Evolutionary conservation across 108 stramenopile species (phyloP).

Genomic region (Cyclostephanos invisitatus): DNA sequence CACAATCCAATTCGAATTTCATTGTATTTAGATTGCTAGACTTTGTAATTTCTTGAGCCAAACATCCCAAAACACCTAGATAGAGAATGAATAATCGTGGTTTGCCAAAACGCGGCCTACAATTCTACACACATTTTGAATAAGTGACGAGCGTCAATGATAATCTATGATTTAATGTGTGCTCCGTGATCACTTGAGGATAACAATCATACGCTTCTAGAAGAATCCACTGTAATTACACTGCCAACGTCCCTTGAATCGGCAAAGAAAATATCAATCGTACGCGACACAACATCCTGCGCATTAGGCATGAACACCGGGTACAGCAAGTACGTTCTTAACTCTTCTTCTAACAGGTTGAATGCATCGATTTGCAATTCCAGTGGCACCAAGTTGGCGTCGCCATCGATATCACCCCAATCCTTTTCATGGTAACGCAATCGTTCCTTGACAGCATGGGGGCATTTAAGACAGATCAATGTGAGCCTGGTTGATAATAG

Average conservation of each 20-base stretch:
- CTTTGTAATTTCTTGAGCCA: no score
- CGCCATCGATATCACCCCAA: conserved; percentile 13
- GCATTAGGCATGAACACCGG: conserved; percentile 34
- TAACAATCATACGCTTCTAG: no score
- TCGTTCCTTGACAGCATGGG: conserved; percentile 29
- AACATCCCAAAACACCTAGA: no score
- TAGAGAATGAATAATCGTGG: no score
- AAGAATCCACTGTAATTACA: neutral
- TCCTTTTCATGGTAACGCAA: conserved; percentile 19
- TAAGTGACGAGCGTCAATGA: no score
- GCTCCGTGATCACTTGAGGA: no score
- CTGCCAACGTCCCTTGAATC: neutral
- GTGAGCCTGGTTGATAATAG: conserved; percentile 16
- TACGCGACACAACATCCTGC: conserved; percentile 12
- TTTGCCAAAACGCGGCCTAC: no score
- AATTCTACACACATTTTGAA: no score
- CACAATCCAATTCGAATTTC: no score
- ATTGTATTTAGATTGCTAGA: no score
- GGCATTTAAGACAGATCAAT: conserved; percentile 29
- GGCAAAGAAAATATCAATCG: conserved; percentile 35
- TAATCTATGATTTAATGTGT: no score
- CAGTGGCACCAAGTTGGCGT: conserved; percentile 12
- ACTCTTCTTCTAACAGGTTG: conserved; percentile 25
- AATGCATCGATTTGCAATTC: conserved; percentile 45
- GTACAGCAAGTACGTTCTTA: conserved; percentile 17